phyloP scores from a whole-genome alignment of 2,329 filamentous ascomycete genomes.

The Fusarium sp. region DNA sequence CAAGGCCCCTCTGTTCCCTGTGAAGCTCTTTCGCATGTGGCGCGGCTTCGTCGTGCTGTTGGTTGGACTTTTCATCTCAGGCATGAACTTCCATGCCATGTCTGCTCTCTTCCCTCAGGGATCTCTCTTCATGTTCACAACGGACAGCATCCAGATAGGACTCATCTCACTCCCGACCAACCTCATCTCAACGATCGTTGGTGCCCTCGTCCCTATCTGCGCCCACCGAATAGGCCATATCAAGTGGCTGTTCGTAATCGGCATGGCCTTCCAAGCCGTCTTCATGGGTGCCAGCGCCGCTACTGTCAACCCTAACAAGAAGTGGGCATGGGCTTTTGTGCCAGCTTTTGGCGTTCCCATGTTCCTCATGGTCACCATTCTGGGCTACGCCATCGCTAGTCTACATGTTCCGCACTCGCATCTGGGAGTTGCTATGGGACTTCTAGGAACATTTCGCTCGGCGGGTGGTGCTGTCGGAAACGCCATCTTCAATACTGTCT shows the following conservation, averaged over 20 bases:
- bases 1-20: constrained; percentile 14
- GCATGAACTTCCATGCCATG: constrained; percentile 27
- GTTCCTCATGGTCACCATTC: constrained; percentile 22
- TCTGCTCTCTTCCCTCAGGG: constrained; percentile 20
- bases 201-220: not conserved
- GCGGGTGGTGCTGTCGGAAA: constrained; percentile 19
- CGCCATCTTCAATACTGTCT: constrained; percentile 21
- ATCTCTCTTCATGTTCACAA: constrained; percentile 26
- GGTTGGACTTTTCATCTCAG: constrained; percentile 17
- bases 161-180: constrained; percentile 5
- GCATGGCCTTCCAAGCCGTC: constrained; percentile 13
- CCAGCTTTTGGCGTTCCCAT: constrained; percentile 22
- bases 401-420: constrained; percentile 28
- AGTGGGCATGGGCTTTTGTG: constrained; percentile 26
- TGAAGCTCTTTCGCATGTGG: not conserved
- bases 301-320: constrained; percentile 26
- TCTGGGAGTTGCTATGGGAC: constrained; percentile 23
- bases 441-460: constrained; percentile 19
- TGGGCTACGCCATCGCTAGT: constrained; percentile 22
- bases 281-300: constrained; percentile 21
- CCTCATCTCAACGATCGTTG: not conserved
- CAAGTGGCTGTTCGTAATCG: constrained; percentile 18
- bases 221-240: constrained; percentile 7
- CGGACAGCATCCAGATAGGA: constrained; percentile 19
- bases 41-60: constrained; percentile 7